A percentile compares a stretch with the other conserved stretches of the same genome.
phyloP scores from a whole-genome alignment of 2,329 filamentous ascomycete species.

The Botrytis medusae region DNA sequence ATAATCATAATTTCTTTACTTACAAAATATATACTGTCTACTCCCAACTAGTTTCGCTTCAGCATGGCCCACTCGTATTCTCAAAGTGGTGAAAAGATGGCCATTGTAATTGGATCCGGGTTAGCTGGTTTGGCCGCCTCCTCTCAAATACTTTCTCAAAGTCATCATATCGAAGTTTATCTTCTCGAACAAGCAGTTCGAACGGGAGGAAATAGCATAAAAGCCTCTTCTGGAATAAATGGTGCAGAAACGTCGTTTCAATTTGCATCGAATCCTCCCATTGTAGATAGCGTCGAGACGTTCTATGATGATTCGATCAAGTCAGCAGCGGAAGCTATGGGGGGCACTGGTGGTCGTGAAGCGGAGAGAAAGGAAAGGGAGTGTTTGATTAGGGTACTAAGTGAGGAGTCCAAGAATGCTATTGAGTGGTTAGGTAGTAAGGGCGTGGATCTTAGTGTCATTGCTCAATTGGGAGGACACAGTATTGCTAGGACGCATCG shows the following conservation, averaged over 20 bases:
- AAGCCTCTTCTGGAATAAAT: slow-evolving; percentile 66
- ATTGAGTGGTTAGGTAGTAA: slow-evolving; percentile 58
- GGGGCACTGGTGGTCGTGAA: slow-evolving; percentile 16
- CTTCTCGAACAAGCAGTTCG: slow-evolving; percentile 60
- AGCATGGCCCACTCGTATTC: not conserved
- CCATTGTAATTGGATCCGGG: slow-evolving; percentile 64
- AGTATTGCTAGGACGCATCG: slow-evolving; percentile 56
- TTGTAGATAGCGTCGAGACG: slow-evolving; percentile 35
- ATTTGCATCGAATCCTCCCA: slow-evolving; percentile 38
- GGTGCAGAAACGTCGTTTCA: slow-evolving; percentile 61
- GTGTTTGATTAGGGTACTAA: slow-evolving; percentile 50
- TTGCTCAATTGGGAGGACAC: slow-evolving; percentile 61
- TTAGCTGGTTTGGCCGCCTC: slow-evolving; percentile 63
- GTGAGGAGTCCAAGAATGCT: slow-evolving; percentile 48
- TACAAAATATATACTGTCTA: not conserved
- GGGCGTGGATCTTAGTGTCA: slow-evolving; percentile 57
- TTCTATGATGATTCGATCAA: slow-evolving; percentile 58
- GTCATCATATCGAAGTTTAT: slow-evolving; percentile 48
- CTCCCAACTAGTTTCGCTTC: not conserved
- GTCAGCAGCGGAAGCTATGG: slow-evolving; percentile 50
- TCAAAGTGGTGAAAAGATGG: slow-evolving; percentile 29
- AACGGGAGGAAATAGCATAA: slow-evolving; percentile 65
- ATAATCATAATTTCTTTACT: not conserved
- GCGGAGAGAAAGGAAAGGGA: slow-evolving; percentile 38
- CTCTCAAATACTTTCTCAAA: slow-evolving; percentile 53